Conservation (phyloP, 495 filamentous ascomycete genomes). For the Penicillium verhagenii region DNA sequence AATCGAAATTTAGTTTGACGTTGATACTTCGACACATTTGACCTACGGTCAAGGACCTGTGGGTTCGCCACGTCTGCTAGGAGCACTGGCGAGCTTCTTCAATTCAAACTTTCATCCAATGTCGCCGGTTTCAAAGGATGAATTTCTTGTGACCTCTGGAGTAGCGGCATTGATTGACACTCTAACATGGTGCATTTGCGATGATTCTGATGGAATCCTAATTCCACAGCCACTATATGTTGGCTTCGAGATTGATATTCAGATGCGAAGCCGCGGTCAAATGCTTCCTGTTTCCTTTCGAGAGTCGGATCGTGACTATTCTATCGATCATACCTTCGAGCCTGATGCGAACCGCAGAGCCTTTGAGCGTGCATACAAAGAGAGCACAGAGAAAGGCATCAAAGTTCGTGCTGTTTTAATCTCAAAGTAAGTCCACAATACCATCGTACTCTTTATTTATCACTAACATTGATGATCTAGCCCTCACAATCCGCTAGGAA, state of each 20-base stretch:
- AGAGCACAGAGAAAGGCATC: constrained; percentile 5
- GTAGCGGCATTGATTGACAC: constrained; percentile 36
- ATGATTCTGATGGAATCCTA: constrained; percentile 38
- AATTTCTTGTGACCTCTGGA: constrained; percentile 38
- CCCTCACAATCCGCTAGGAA: constrained; percentile 50
- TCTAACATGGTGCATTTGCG: constrained; percentile 29
- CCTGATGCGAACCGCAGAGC: constrained; percentile 10
- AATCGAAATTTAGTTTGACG: neutral
- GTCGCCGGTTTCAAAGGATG: constrained; percentile 25
- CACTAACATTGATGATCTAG: neutral
- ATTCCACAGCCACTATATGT: constrained; percentile 40
- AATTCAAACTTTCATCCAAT: constrained; percentile 34
- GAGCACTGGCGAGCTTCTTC: constrained; percentile 35
- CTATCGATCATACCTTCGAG: constrained; percentile 33
- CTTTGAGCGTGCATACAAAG: constrained; percentile 4
- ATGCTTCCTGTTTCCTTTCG: constrained; percentile 13
- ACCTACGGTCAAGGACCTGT: constrained; percentile 21
- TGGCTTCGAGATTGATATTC: constrained; percentile 25
- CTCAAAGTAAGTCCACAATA: constrained; percentile 28
- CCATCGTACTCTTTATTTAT: neutral
- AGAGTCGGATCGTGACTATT: constrained; percentile 22
- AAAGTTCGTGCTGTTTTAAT: constrained; percentile 43
- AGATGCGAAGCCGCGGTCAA: constrained; percentile 8
- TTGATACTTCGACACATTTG: constrained; percentile 3
- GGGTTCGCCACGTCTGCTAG: constrained; percentile 25